These are phyloP conservation scores for Pseudogymnoascus sp. DNA, from an alignment of 2,329 filamentous ascomycete genomes.

Conservation along the genomic window DNA sequence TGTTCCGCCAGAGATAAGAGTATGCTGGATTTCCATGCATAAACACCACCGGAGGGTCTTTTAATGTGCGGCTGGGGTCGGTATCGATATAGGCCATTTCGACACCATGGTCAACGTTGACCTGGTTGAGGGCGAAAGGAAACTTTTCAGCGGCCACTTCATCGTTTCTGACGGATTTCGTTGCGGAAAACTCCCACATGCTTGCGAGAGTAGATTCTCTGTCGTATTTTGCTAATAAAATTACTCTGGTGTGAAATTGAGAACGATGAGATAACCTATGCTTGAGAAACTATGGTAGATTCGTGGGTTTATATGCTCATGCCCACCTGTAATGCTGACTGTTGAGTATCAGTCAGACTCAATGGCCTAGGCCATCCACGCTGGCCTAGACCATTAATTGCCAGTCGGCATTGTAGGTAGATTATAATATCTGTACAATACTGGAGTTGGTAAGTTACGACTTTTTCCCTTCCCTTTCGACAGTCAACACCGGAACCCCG, in stretches of 20 bases:
- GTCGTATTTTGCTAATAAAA: not conserved
- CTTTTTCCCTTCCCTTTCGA: not conserved
- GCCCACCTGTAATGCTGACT: not conserved
- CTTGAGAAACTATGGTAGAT: not conserved
- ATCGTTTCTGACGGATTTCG: not conserved
- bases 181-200: not conserved
- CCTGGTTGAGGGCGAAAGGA: not conserved
- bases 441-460: not conserved
- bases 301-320: not conserved
- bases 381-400: not conserved
- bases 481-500: not conserved
- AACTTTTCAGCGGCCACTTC: not conserved
- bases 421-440: not conserved
- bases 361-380: not conserved
- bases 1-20: slow-evolving; percentile 5
- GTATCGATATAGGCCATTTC: not conserved
- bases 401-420: not conserved
- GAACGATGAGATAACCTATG: not conserved
- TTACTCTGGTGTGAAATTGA: not conserved
- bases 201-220: not conserved
- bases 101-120: not conserved
- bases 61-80: not conserved
- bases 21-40: slow-evolving; percentile 2
- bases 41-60: not conserved
- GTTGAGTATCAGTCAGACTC: not conserved